Percentiles rank a stretch among this genome's conserved stretches.
These are phyloP conservation scores for Microstegium vimineum DNA, from an alignment of 176 grass and related monocot genomes.

Conservation along the genomic window DNA sequence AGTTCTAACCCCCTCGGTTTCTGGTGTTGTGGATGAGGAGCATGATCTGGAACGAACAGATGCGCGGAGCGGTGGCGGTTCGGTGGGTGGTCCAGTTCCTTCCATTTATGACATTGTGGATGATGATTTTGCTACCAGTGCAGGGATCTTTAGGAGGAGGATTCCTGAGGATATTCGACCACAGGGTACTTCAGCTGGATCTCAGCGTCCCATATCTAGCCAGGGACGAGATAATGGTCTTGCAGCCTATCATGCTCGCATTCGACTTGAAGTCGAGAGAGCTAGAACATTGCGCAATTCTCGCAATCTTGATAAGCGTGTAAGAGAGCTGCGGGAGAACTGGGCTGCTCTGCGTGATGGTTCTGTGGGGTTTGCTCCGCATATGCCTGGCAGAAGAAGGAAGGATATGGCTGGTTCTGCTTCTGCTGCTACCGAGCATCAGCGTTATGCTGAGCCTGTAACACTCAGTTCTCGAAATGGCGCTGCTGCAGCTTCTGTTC, in stretches of 20 bases:
- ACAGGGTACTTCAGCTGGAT: constrained; percentile 14
- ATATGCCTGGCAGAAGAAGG: constrained; percentile 23
- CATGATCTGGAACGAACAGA: neutral
- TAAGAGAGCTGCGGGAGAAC: constrained; percentile 48
- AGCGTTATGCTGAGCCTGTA: neutral
- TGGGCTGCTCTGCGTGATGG: constrained; percentile 57
- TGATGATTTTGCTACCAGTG: constrained; percentile 18
- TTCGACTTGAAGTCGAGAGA: constrained; percentile 21
- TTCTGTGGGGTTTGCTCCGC: constrained; percentile 41
- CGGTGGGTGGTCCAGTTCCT: constrained; percentile 2
- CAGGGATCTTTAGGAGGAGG: constrained; percentile 2
- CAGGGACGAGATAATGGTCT: neutral
- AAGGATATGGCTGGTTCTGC: neutral
- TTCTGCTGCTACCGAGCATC: neutral
- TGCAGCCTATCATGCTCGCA: neutral
- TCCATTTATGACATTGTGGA: constrained; percentile 69
- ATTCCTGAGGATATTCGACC: neutral
- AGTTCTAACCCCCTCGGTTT: constrained; percentile 10
- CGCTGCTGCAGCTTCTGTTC: neutral
- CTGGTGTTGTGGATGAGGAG: constrained; percentile 33
- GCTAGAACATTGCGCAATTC: constrained; percentile 47
- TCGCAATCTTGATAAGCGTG: constrained; percentile 44
- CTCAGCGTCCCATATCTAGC: neutral
- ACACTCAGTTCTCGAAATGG: neutral
- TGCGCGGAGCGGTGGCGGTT: neutral